Base-by-base conservation (phyloP, 1,139 yeast genomes). In the Geotrichum siamense region DNA sequence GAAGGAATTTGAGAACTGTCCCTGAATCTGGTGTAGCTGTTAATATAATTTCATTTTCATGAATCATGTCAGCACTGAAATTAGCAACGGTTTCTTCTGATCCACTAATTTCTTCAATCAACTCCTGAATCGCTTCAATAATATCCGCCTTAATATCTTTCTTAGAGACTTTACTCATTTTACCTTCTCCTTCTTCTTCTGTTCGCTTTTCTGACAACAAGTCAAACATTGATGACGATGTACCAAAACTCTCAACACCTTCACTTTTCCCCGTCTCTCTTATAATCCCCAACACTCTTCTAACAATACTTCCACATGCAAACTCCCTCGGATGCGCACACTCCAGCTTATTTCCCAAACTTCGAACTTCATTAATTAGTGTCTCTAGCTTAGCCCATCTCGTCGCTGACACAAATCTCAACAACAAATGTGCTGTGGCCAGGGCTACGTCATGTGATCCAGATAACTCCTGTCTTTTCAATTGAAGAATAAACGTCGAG, bases 11-110 rank as follows among this genome's bases (percentile, higher is more conserved):
- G 51, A 86, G 70, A 13, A 93, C 96, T 0, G 98, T 91, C 47
- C 78, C 78, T 0, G 96, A 86, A 38, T 79, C 86, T 2, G 97
- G 96, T 0, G 97, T 89, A 9, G 97, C 96, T 0, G 96, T 86
- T 45, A 93, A 71, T 43, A 93, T 69, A 20, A 89, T 78, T 63
- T 93, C 98, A 60, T 87, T 84, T 56, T 91, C 97, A 63, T 91
- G 97, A 60, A 93, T 86, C 69, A 91, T 74, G 61, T 93, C 98
- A 33, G 82, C 81, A 17, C 96, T 82, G 79, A 87, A 82, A 49
- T 79, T 77, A 60, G 89, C 94, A 40, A 93, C 80, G 48, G 91
- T 91, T 55, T 89, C 97, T 59, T 87, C 91, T 36, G 85, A 84
- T 55, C 83, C 83, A 33, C 83, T 74, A 48, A 93, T 84, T 63